Evolutionary conservation across 106 monocot species (phyloP).

Genomic region (Iris macrosiphon): DNA sequence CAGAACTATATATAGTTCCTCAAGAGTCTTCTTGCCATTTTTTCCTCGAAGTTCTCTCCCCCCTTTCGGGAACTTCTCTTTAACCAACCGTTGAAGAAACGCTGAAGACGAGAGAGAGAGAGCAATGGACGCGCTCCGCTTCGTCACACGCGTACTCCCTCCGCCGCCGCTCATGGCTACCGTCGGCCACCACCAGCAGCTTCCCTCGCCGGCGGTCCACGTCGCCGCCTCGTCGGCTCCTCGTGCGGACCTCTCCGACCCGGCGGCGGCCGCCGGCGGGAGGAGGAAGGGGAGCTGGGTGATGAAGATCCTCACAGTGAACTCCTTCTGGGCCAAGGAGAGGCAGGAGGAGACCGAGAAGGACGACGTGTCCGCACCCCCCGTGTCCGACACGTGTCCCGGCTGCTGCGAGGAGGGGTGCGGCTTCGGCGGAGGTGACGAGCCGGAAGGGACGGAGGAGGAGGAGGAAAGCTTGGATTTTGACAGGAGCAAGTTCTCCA

Average conservation of each 20-base stretch:
- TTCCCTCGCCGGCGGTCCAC: not conserved
- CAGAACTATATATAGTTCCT: too few relatives aligned
- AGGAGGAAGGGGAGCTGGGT: slow-evolving; percentile 36
- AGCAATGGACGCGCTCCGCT: slow-evolving; percentile 27
- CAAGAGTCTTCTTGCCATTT: too few relatives aligned
- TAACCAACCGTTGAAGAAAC: too few relatives aligned
- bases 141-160: slow-evolving; percentile 8
- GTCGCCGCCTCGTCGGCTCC: not conserved
- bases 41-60: too few relatives aligned
- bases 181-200: not conserved
- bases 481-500: slow-evolving; percentile 56
- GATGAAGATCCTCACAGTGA: slow-evolving; percentile 33
- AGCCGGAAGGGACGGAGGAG: slow-evolving; percentile 11
- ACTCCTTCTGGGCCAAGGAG: slow-evolving; percentile 20
- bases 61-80: too few relatives aligned
- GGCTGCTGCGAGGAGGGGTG: slow-evolving; percentile 22
- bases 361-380: too few relatives aligned
- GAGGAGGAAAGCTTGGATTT: slow-evolving; percentile 19
- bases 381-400: not conserved
- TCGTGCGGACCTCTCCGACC: slow-evolving; percentile 5
- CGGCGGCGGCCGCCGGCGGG: slow-evolving; percentile 3
- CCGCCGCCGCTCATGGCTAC: not conserved
- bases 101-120: not conserved
- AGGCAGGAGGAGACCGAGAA: slow-evolving; percentile 8
- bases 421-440: slow-evolving; percentile 14